Percentiles rank a stretch among this genome's conserved stretches.
Conservation (phyloP, 1,139 yeast genomes). For the Casaregolazyma lundiana region DNA sequence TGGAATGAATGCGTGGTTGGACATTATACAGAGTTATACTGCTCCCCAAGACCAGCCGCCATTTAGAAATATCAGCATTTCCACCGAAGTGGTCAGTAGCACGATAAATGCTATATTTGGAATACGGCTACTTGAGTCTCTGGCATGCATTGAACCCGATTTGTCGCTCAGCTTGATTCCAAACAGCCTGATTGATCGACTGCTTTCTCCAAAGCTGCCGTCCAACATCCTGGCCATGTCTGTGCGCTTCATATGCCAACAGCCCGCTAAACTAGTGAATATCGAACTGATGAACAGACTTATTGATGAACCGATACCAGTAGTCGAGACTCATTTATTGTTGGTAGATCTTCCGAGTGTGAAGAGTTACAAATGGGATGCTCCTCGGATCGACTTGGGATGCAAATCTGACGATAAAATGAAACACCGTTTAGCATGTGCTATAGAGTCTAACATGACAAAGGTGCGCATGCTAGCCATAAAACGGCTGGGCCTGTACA, state of each 20-base stretch:
- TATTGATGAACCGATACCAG: slow-evolving; percentile 1
- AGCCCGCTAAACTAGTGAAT: slow-evolving; percentile 1
- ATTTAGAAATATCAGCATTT: slow-evolving; percentile 18
- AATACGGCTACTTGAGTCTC: slow-evolving; percentile 51
- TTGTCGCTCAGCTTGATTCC: slow-evolving; percentile 1
- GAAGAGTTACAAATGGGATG: slow-evolving; percentile 1
- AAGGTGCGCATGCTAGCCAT: not conserved
- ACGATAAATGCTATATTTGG: slow-evolving; percentile 46
- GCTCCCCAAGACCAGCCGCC: slow-evolving; percentile 13
- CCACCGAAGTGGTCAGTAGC: slow-evolving; percentile 9
- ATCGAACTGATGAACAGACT: not conserved
- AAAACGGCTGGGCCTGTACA: slow-evolving; percentile 2
- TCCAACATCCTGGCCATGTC: slow-evolving; percentile 3
- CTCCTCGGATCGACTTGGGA: slow-evolving; percentile 1
- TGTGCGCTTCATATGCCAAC: slow-evolving; percentile 2
- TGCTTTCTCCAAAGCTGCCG: slow-evolving; percentile 8
- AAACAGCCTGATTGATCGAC: not conserved
- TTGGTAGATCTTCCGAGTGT: not conserved
- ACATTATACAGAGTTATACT: not conserved
- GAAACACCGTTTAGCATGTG: not conserved
- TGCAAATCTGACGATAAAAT: slow-evolving; percentile 1
- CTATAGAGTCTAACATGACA: not conserved
- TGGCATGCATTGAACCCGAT: slow-evolving; percentile 21
- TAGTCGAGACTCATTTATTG: not conserved
- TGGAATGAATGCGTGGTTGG: not conserved